Evolutionary conservation across 176 grass and related monocot genomes (phyloP).

Genomic region (Cenchrus purpureus): DNA sequence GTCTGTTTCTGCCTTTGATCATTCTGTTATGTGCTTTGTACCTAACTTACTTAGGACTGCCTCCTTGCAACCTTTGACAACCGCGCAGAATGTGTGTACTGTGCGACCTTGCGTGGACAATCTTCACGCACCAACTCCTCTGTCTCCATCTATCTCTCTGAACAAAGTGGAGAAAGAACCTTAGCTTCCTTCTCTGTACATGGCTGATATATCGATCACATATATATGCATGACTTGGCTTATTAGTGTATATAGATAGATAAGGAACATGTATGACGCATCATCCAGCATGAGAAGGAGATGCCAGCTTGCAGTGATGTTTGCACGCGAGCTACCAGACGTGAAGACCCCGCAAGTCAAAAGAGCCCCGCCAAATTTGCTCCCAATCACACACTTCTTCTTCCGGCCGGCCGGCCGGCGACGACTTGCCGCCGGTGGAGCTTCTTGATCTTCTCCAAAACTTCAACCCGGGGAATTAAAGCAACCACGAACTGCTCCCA

Average conservation of each 20-base stretch:
- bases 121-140: conserved; percentile 16
- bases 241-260: neutral
- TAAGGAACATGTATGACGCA: neutral
- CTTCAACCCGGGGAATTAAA: conserved; percentile 19
- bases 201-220: neutral
- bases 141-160: neutral
- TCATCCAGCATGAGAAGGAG: neutral
- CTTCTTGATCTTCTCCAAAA: neutral
- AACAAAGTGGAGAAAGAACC: neutral
- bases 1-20: neutral
- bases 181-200: neutral
- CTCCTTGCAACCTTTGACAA: conserved; percentile 32
- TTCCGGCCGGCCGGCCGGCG: neutral
- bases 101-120: conserved; percentile 18
- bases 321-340: conserved; percentile 45
- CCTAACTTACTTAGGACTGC: conserved; percentile 38
- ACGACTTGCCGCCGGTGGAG: neutral
- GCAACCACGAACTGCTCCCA: conserved; percentile 31
- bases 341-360: conserved; percentile 22
- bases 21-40: conserved; percentile 11
- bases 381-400: neutral
- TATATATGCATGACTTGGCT: too few relatives aligned
- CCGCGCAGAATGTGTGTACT: neutral
- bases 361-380: conserved; percentile 40
- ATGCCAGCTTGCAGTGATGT: conserved; percentile 45